Evolutionary conservation across 2,329 filamentous ascomycete species (phyloP), one percentile per base, ranked within the genome.

Genomic region (Penicillium sp.): DNA sequence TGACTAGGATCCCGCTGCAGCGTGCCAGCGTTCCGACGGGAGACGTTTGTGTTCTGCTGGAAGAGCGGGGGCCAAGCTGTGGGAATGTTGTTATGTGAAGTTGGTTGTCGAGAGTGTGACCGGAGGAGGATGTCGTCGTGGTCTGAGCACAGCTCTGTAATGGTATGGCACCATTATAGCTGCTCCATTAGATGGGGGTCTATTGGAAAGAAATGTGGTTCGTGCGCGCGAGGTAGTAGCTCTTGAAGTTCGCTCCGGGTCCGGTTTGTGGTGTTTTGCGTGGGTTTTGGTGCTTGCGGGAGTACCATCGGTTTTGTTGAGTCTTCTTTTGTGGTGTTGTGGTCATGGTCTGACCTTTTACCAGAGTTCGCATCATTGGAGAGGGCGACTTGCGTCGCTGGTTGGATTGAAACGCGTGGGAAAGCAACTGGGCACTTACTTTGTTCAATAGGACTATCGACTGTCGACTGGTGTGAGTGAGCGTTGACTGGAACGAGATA

Each of bases 341-440:
- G 44, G 52, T 55, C 56, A 54, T 45, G 58, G 66, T 72, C 69
- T 67, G 69, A 72, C 69, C 70, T 72, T 72, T 72, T 72, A 72
- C 70, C 70, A 72, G 64, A 46, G 58, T 57, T 65, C 49, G 52
- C 70, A 72, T 72, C 70, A 70, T 66, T 51, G 69, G 69, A 72
- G 67, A 65, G 41, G 35, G 26, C 41, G 38, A 19, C 24, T 41
- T 31, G 42, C 24, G 43, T 42, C 45, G 37, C 13, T 24, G 31
- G 26, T 31, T 12, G 41, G 29, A 38, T 22, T 26, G 39, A 26
- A 24, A 41, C 15, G 26, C 4, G 17, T 21, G 28, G 29, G 21
- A 17, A 19, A 47, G 32, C 32, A 26, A 35, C 19, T 28, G 21
- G 21, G 22, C 8, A 41, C 49, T 52, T 51, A 56, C 53, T 34